These are phyloP conservation scores for Graphium sp. DNA, from an alignment of 2,329 filamentous ascomycete genomes.

Conservation along the genomic window DNA sequence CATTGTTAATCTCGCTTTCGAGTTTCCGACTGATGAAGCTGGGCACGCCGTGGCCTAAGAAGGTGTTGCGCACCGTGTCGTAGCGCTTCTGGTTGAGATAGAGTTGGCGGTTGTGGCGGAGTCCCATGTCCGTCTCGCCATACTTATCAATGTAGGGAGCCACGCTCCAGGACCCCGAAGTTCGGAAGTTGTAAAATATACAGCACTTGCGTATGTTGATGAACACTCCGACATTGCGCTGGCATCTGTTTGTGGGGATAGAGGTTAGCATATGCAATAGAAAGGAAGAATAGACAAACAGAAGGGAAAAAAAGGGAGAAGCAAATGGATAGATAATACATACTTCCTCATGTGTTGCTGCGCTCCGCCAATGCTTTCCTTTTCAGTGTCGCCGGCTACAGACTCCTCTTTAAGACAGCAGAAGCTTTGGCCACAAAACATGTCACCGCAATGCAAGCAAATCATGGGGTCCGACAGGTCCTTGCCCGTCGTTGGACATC, in stretches of 20 bases:
- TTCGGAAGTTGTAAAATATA: conserved; percentile 70
- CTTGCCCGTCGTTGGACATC: conserved; percentile 79
- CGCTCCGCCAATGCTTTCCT: conserved; percentile 55
- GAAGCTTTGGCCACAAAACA: conserved; percentile 86
- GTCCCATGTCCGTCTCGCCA: conserved; percentile 84
- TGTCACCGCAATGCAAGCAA: conserved; percentile 90
- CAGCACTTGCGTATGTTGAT: conserved; percentile 95
- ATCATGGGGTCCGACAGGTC: conserved; percentile 82
- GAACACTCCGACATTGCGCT: conserved; percentile 79
- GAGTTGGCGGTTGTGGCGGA: conserved; percentile 74
- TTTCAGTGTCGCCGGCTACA: conserved; percentile 19
- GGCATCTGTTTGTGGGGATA: conserved; percentile 42
- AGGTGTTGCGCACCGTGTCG: conserved; percentile 71
- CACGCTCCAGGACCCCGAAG: conserved; percentile 66
- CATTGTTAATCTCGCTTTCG: conserved; percentile 92
- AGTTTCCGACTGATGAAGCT: conserved; percentile 79
- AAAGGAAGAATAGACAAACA: not conserved
- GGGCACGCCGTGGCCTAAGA: conserved; percentile 74
- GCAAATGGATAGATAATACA: conserved; percentile 16
- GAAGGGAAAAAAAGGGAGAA: not conserved
- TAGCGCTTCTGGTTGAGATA: conserved; percentile 91
- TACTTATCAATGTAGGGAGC: conserved; percentile 94
- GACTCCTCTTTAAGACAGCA: conserved; percentile 62
- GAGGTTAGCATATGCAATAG: conserved; percentile 3
- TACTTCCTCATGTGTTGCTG: conserved; percentile 82